Base-by-base conservation (phyloP, 2,329 filamentous ascomycete genomes). In the Talaromyces amestolkiae region DNA sequence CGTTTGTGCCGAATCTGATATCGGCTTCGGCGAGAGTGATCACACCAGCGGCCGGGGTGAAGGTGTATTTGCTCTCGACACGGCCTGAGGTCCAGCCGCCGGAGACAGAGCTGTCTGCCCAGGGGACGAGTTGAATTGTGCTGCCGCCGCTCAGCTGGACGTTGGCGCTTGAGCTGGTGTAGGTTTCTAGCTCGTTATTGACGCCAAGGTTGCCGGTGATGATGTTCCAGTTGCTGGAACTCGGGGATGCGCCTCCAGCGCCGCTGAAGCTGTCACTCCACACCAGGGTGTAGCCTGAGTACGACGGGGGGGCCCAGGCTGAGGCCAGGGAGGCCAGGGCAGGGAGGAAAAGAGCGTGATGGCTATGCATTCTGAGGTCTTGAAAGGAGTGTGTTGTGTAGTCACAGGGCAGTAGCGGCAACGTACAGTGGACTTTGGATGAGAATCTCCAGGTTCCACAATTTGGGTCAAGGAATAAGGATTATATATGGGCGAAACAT, bases 11-110 rank as follows among this genome's bases (percentile, higher is more conserved):
- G 15, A 65, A 65, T 17, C 64, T 35, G 33, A 65, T 65, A 15
- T 65, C 39, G n/a, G 64, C 64, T 27, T 65, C 64, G 27, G 64
- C 64, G 22, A 65, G 22, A 1, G 64, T 65, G 22, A 61, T 58
- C 31, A 27, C 35, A 2, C 64, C 64, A n/a, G 64, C 24, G 22
- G 47, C 37, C 9, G 64, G 64, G 6, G 64, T 65, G 27, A 65
- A 65, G 39, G 53, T 39, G 39, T 65, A 65, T 17, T 54, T 54
- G n/a, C 64, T 65, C 58, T 65, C 64, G 49, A 65, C 39, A 11
- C 64, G 47, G 41, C 64, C 64, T 22, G 64, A 65, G 22, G 64
- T 65, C 64, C 64, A 65, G 27, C 64, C 64, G 13, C 64, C 64
- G 5, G 64, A 65, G 13, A 62, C 64, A 33, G 64, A 49, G 22